Evolutionary conservation across 2,329 filamentous ascomycete genomes (phyloP).

Genomic region (Chrysosporium queenslandicum): DNA sequence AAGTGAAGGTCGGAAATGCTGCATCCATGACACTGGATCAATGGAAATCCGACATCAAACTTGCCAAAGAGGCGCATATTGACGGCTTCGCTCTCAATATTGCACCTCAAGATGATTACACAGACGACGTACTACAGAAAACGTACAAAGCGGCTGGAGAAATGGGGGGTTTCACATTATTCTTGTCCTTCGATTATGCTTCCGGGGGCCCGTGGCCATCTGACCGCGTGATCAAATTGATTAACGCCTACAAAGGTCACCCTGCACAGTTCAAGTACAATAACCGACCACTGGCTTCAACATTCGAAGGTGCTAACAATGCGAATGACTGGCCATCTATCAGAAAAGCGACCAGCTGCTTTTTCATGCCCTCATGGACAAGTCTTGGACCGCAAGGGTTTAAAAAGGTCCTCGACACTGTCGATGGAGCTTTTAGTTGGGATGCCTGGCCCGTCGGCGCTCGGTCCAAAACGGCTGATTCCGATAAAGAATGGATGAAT

Average conservation of each 20-base stretch:
- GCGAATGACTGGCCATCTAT: constrained; percentile 38
- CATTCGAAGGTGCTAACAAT: constrained; percentile 38
- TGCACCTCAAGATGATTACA: constrained; percentile 26
- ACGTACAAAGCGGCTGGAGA: constrained; percentile 25
- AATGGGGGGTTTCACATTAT: constrained; percentile 27
- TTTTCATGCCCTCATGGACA: constrained; percentile 42
- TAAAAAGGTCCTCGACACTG: constrained; percentile 21
- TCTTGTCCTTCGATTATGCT: constrained; percentile 33
- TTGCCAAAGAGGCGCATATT: constrained; percentile 17
- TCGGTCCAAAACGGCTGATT: constrained; percentile 29
- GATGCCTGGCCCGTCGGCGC: constrained; percentile 36
- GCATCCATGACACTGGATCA: constrained; percentile 15
- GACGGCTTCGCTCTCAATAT: constrained; percentile 24
- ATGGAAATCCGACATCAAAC: constrained; percentile 17
- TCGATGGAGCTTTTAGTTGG: constrained; percentile 37
- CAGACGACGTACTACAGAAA: constrained; percentile 22
- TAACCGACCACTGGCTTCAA: constrained; percentile 31
- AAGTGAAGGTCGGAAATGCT: constrained; percentile 15
- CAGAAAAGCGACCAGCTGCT: constrained; percentile 32
- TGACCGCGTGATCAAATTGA: constrained; percentile 21
- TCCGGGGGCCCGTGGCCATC: constrained; percentile 26
- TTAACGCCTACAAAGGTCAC: constrained; percentile 23
- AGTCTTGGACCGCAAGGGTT: constrained; percentile 27
- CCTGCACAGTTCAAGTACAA: constrained; percentile 25
- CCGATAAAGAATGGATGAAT: constrained; percentile 35